Evolutionary conservation across 2,329 filamentous ascomycete species (phyloP), one percentile per base, ranked within the genome.

Genomic region (Penicillium sp.): DNA sequence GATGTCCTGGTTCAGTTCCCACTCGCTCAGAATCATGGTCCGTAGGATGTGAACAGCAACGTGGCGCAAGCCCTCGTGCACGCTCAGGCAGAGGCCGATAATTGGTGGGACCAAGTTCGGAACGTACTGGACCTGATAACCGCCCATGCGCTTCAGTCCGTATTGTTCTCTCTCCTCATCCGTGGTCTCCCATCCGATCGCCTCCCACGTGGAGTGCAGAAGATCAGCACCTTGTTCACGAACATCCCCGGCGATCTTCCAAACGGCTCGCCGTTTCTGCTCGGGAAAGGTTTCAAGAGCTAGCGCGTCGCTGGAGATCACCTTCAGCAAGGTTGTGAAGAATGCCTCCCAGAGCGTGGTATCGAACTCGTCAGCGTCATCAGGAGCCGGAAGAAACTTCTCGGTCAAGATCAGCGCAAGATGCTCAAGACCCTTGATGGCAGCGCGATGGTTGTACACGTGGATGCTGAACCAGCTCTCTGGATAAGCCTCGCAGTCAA

Each of bases 201-300:
- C 86, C 60, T 95, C 87, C 93, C 93, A 98, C 4, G 86, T 91
- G 18, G 81, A 79, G 45, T 85, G 81, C 21, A 98, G 72, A 7
- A 98, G 74, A 35, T 91, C 86, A 3, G 93, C 91, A 11, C 94
- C 93, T 50, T 88, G 79, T 63, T 97, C 90, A 40, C 93, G 80
- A 35, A 98, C 88, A 67, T 98, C 94, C 4, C 93, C 93, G 3
- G 91, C 93, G 60, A 98, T 96, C 70, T 97, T 98, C 93, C 94
- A 98, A 1, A 97, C 91, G 1, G 93, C 91, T 39, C 93, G 77
- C 31, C 93, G 77, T 70, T 97, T 98, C 68, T 98, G 93, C 64
- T 98, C 94, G 0, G 93, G 89, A 60, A 96, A 97, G 0, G 90
- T 95, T 62, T 98, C 93, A 25, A 98, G 77, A 0, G 93, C 90